Evolutionary conservation across 495 filamentous ascomycete species (phyloP).

Genomic region (Oidiodendron maius): DNA sequence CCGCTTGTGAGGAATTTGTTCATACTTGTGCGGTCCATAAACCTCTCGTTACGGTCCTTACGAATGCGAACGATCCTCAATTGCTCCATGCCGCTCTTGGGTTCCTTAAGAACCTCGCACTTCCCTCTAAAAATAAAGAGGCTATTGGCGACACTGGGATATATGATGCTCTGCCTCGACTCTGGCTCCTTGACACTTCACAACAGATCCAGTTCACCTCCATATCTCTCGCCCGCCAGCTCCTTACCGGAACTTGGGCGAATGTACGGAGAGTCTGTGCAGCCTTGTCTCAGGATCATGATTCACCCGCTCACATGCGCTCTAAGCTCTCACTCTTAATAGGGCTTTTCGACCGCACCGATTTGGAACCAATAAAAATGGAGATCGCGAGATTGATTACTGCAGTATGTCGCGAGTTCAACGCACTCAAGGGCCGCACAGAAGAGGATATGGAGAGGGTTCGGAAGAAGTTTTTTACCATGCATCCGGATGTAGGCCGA

Average conservation of each 20-base stretch:
- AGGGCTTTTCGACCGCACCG: constrained; percentile 49
- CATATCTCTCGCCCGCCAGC: constrained; percentile 59
- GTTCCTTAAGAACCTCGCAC: constrained; percentile 77
- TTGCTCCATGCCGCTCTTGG: constrained; percentile 62
- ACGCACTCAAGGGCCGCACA: constrained; percentile 29
- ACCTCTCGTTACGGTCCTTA: constrained; percentile 32
- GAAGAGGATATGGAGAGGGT: constrained; percentile 21
- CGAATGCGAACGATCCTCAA: constrained; percentile 29
- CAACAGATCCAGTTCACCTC: constrained; percentile 68
- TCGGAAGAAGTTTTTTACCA: constrained; percentile 43
- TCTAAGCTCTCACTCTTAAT: constrained; percentile 59
- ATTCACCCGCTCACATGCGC: constrained; percentile 32
- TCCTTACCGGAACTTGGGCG: constrained; percentile 50
- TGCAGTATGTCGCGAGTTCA: constrained; percentile 57
- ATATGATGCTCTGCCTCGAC: constrained; percentile 44
- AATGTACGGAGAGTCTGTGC: constrained; percentile 49
- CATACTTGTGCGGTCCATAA: constrained; percentile 45
- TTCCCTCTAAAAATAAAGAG: constrained; percentile 57
- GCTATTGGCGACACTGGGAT: constrained; percentile 49
- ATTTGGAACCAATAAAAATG: constrained; percentile 61
- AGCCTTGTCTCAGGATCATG: constrained; percentile 30
- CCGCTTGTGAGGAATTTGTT: constrained; percentile 52
- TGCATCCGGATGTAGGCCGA: constrained; percentile 43
- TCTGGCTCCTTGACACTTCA: constrained; percentile 56
- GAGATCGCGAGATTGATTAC: constrained; percentile 65